Evolutionary conservation across 352 stramenopile species (phyloP).

Genomic region (Pythium rishiriense): DNA sequence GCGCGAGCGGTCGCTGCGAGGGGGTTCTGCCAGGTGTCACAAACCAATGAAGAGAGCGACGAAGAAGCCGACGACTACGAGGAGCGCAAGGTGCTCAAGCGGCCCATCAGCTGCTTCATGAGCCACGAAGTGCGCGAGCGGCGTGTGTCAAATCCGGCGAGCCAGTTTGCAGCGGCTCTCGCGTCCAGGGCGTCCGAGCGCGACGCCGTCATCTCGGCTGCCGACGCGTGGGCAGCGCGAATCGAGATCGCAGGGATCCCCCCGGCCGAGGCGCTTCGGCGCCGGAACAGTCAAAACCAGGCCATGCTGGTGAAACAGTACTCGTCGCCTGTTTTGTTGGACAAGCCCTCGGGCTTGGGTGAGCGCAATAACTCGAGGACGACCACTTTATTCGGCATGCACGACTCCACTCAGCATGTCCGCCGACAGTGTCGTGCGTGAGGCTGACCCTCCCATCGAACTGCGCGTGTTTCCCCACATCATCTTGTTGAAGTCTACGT

Average conservation of each 20-base stretch:
- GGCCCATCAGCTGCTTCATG: slow-evolving; percentile 52
- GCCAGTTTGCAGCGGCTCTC: slow-evolving; percentile 18
- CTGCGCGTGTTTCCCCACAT: neutral
- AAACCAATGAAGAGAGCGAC: slow-evolving; percentile 32
- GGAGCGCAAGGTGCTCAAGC: slow-evolving; percentile 53
- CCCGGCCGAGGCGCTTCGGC: slow-evolving; percentile 18
- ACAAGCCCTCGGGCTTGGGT: neutral
- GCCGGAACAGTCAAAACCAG: slow-evolving; percentile 20
- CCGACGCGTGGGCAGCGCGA: slow-evolving; percentile 47
- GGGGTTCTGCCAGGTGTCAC: slow-evolving; percentile 20
- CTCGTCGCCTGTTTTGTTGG: neutral
- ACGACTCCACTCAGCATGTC: slow-evolving; percentile 8
- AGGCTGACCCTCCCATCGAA: neutral
- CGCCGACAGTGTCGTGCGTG: slow-evolving; percentile 19
- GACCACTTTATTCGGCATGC: slow-evolving; percentile 1
- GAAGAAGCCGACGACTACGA: slow-evolving; percentile 41
- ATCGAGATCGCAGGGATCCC: slow-evolving; percentile 65
- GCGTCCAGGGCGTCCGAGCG: slow-evolving; percentile 25
- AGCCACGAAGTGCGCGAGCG: slow-evolving; percentile 49
- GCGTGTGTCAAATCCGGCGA: slow-evolving; percentile 33
- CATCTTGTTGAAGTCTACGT: neutral
- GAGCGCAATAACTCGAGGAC: neutral
- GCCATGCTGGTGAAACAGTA: slow-evolving; percentile 26
- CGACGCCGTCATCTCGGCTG: slow-evolving; percentile 17
- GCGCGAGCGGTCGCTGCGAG: slow-evolving; percentile 18